phyloP scores from a whole-genome alignment of 2,329 filamentous ascomycete genomes.

The Plectosphaerella cucumerina region DNA sequence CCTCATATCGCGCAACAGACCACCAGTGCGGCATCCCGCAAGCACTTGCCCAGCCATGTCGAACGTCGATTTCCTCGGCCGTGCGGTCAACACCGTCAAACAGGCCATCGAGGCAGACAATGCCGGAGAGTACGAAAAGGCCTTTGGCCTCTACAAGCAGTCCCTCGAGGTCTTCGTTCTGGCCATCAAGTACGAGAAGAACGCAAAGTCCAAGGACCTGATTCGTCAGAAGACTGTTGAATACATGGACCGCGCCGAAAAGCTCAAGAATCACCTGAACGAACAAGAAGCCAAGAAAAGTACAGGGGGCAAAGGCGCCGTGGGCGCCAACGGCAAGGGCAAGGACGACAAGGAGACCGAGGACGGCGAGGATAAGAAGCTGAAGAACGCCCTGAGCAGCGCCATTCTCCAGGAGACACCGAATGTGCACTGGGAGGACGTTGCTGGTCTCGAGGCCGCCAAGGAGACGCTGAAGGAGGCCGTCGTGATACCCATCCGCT shows the following conservation, averaged over 20 bases:
- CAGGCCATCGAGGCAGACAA: conserved; percentile 97
- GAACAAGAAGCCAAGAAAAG: conserved; percentile 72
- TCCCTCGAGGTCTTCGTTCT: conserved; percentile 98
- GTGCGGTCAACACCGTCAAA: conserved; percentile 94
- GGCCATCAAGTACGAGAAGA: conserved; percentile 99
- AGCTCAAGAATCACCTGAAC: conserved; percentile 86
- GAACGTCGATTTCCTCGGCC: conserved; percentile 85
- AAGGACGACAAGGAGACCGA: conserved; percentile 61
- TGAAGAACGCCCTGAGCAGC: conserved; percentile 83
- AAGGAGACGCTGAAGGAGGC: conserved; percentile 98
- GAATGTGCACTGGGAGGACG: conserved; percentile 97
- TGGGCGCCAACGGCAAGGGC: conserved; percentile 60
- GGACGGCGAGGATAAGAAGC: conserved; percentile 93
- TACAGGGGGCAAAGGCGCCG: conserved; percentile 60
- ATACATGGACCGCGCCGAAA: conserved; percentile 98
- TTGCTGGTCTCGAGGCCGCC: conserved; percentile 86
- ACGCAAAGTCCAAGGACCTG: conserved; percentile 93
- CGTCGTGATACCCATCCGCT: conserved; percentile 96
- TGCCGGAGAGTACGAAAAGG: conserved; percentile 92
- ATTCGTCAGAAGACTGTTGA: conserved; percentile 92
- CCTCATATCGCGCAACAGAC: neutral
- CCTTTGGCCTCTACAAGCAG: conserved; percentile 93
- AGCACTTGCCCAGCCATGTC: conserved; percentile 67
- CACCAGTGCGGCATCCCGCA: neutral
- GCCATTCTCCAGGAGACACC: conserved; percentile 94